phyloP scores from a whole-genome alignment of 2,329 filamentous ascomycete species.

The Pseudogymnoascus sp. region DNA sequence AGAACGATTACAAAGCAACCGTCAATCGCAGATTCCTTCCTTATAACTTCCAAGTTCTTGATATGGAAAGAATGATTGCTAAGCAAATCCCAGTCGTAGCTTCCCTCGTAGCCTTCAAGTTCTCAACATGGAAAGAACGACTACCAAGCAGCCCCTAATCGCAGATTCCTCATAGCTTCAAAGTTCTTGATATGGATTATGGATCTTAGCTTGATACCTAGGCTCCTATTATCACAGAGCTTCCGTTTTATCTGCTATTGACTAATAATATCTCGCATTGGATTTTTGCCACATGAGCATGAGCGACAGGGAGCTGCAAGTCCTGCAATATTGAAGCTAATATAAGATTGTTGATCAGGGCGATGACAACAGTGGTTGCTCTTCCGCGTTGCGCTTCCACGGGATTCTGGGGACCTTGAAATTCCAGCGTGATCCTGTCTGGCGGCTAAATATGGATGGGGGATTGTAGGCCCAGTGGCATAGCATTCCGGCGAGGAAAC shows the following conservation, averaged over 20 bases:
- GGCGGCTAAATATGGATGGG: background rate
- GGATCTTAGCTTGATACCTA: background rate
- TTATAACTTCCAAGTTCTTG: too few species aligned
- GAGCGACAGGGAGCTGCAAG: background rate
- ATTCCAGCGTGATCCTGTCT: background rate
- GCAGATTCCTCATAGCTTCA: background rate
- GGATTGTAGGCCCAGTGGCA: slow-evolving; percentile 60
- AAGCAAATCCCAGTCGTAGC: too few species aligned
- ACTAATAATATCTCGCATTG: background rate
- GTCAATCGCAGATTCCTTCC: too few species aligned
- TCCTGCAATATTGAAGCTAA: background rate
- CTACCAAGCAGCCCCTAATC: too few species aligned
- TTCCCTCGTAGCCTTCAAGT: too few species aligned
- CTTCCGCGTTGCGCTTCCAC: background rate
- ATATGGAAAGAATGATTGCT: too few species aligned
- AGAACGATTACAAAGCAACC: too few species aligned
- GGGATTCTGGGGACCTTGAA: background rate
- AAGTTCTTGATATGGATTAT: background rate
- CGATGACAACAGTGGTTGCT: background rate
- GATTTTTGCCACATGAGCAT: background rate
- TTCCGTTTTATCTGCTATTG: background rate
- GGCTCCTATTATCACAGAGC: background rate
- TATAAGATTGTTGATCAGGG: background rate
- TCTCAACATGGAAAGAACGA: too few species aligned
- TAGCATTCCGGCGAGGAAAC: slow-evolving; percentile 72